Conservation (phyloP, 306 rosid genomes). For the Fragaria vesca region DNA sequence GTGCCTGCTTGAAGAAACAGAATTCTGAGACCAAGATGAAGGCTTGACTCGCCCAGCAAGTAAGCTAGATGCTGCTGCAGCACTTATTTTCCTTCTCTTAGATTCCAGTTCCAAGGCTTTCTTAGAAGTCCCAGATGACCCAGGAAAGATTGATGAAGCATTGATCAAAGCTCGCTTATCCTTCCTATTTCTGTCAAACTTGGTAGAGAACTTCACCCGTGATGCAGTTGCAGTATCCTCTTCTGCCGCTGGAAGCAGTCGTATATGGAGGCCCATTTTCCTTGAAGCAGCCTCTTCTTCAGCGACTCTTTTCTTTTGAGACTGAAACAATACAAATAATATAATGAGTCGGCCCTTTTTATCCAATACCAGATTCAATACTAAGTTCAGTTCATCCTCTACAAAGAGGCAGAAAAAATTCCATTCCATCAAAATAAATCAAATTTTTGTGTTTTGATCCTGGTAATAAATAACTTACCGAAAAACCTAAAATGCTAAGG, state of each 20-base stretch:
- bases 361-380: background rate
- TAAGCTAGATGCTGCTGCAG: conserved; percentile 57
- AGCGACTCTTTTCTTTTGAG: conserved; percentile 87
- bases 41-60: conserved; percentile 61
- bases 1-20: conserved; percentile 30
- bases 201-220: conserved; percentile 53
- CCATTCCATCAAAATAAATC: background rate
- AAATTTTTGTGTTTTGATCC: background rate
- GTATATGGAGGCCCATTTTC: conserved; percentile 67
- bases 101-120: conserved; percentile 59
- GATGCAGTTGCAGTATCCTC: conserved; percentile 64
- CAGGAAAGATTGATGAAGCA: conserved; percentile 59
- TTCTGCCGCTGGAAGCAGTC: conserved; percentile 66
- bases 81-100: conserved; percentile 77
- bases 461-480: background rate
- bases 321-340: conserved; percentile 43
- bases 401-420: background rate
- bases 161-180: conserved; percentile 73
- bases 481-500: background rate
- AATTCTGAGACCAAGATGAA: conserved; percentile 62
- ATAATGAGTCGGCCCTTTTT: background rate
- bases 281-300: conserved; percentile 71
- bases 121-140: conserved; percentile 46
- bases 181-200: conserved; percentile 63
- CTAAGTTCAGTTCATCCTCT: background rate